Percentiles rank a stretch among this genome's conserved stretches.
These are phyloP conservation scores for Penicillium thymicola DNA, from an alignment of 2,329 filamentous ascomycete species.

Conservation along the genomic window DNA sequence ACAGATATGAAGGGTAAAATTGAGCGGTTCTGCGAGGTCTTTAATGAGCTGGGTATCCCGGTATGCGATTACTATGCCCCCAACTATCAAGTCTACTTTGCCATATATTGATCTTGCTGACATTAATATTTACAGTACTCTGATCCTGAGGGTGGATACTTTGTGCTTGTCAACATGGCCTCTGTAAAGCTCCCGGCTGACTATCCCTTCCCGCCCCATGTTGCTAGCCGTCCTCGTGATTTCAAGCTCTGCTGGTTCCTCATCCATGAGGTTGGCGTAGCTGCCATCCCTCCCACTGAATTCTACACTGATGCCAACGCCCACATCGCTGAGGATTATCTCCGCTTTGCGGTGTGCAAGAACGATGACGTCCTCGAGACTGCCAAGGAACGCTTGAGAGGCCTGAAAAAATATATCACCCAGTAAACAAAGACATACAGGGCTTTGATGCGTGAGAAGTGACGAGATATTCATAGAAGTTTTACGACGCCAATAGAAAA, in stretches of 20 bases:
- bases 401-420: conserved; percentile 67
- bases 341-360: conserved; percentile 96
- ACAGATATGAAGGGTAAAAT: conserved; percentile 88
- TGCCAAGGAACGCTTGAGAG: conserved; percentile 71
- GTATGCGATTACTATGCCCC: conserved; percentile 28
- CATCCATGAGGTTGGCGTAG: conserved; percentile 93
- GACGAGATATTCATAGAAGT: background rate
- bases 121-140: conserved; percentile 56
- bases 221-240: conserved; percentile 80
- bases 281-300: conserved; percentile 92
- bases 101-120: background rate
- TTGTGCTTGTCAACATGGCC: conserved; percentile 88
- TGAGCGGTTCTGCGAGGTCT: conserved; percentile 78
- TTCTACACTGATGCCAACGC: conserved; percentile 88
- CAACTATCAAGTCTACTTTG: background rate
- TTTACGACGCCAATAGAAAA: background rate
- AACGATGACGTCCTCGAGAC: conserved; percentile 78
- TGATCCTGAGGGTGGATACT: conserved; percentile 94
- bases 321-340: conserved; percentile 84
- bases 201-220: conserved; percentile 87
- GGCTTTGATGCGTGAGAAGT: background rate
- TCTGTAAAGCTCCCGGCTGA: conserved; percentile 79
- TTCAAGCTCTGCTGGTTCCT: conserved; percentile 96
- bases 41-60: conserved; percentile 69
- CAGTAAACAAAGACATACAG: conserved; percentile 16